Percentiles rank a stretch among this genome's conserved stretches.
These are phyloP conservation scores for Podosphaera fusca DNA, from an alignment of 2,329 filamentous ascomycete genomes.

Conservation along the genomic window DNA sequence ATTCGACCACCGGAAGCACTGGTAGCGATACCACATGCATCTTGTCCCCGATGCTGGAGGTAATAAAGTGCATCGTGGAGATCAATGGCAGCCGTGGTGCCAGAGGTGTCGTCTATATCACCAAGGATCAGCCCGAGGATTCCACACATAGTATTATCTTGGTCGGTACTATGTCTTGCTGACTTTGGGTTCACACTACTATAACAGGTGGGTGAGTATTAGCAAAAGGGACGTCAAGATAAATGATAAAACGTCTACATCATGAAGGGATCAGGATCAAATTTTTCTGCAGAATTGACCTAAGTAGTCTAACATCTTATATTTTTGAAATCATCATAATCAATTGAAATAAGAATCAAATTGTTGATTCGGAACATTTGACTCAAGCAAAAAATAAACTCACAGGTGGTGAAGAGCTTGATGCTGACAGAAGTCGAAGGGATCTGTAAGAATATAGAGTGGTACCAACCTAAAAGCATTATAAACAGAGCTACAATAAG, in stretches of 20 bases:
- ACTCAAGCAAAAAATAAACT: too few species aligned
- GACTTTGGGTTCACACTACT: background rate
- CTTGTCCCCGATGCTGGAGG: slow-evolving; percentile 54
- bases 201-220: slow-evolving; percentile 2
- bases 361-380: too few species aligned
- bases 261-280: slow-evolving; percentile 8
- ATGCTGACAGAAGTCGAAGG: too few species aligned
- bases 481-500: too few species aligned
- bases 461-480: too few species aligned
- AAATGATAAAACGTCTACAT: slow-evolving; percentile 1
- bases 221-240: background rate
- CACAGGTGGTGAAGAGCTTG: too few species aligned
- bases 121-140: slow-evolving; percentile 37
- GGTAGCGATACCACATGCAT: slow-evolving; percentile 67
- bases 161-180: slow-evolving; percentile 2
- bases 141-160: slow-evolving; percentile 28
- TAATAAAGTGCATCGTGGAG: slow-evolving; percentile 51
- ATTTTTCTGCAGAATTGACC: slow-evolving; percentile 8
- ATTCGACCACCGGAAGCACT: slow-evolving; percentile 56
- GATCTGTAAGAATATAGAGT: too few species aligned
- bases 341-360: background rate
- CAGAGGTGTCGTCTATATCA: slow-evolving; percentile 24
- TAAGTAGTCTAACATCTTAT: slow-evolving; percentile 15
- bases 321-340: slow-evolving; percentile 11
- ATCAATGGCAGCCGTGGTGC: slow-evolving; percentile 33